Evolutionary conservation across 495 filamentous ascomycete species (phyloP).

Genomic region (Penicillium maclennaniae): DNA sequence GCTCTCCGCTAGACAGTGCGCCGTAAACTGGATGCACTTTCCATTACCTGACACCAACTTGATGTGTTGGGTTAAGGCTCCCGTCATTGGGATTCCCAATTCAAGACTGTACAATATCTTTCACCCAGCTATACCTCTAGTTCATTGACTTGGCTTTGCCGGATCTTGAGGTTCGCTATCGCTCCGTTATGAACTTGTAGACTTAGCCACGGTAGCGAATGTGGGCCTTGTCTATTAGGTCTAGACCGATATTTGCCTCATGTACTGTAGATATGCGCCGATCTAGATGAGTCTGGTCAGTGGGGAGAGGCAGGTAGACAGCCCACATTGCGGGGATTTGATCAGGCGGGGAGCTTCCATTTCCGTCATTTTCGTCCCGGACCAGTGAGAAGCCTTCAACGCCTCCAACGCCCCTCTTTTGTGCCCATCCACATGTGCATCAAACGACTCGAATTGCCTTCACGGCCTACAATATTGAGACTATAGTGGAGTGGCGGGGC

Average conservation of each 20-base stretch:
- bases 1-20: constrained; percentile 62
- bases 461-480: background rate
- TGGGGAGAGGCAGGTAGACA: constrained; percentile 3
- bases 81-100: background rate
- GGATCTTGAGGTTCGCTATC: background rate
- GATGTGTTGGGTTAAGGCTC: background rate
- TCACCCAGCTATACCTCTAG: background rate
- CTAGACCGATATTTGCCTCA: background rate
- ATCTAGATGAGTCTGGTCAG: background rate
- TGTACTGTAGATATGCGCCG: background rate
- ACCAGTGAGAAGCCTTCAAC: background rate
- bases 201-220: background rate
- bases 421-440: background rate
- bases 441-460: background rate
- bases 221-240: too few species aligned
- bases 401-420: background rate
- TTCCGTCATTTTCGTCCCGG: background rate
- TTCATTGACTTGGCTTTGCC: background rate
- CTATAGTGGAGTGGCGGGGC: background rate
- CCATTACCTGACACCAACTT: background rate
- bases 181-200: too few species aligned
- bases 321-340: background rate
- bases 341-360: background rate
- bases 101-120: background rate
- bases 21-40: constrained; percentile 23